Percentiles rank a stretch among this genome's conserved stretches.
Conservation (phyloP, 1,284 basidiomycete species). For the Fomes fomentarius region DNA sequence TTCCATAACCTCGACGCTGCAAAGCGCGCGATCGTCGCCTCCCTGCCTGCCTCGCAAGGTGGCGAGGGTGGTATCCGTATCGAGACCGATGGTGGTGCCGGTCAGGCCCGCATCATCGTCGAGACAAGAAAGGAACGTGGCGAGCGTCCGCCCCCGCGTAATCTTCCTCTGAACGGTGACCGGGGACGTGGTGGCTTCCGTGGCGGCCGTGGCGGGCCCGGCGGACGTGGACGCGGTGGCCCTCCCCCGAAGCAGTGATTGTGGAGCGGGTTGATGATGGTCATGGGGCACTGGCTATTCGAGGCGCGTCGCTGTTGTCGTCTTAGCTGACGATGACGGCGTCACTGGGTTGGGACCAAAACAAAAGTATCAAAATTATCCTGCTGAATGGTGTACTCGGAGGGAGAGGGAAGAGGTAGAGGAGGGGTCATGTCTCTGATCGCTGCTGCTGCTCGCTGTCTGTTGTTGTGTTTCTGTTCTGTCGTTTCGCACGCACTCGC, state of each 20-base stretch:
- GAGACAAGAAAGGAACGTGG: constrained; percentile 91
- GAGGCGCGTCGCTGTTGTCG: neutral
- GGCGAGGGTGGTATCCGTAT: constrained; percentile 90
- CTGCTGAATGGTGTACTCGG: constrained; percentile 16
- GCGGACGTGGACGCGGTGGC: constrained; percentile 35
- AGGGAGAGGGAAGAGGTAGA: neutral
- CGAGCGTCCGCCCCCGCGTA: constrained; percentile 59
- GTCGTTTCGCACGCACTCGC: constrained; percentile 12
- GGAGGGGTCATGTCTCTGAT: constrained; percentile 5
- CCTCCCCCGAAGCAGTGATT: constrained; percentile 32
- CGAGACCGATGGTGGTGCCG: constrained; percentile 54
- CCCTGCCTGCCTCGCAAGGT: constrained; percentile 65
- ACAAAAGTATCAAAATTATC: constrained; percentile 23
- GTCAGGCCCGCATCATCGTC: constrained; percentile 66
- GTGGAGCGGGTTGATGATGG: neutral
- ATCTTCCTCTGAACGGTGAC: constrained; percentile 38
- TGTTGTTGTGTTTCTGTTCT: constrained; percentile 11
- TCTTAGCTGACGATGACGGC: neutral
- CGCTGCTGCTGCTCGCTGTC: constrained; percentile 10
- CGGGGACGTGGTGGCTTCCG: constrained; percentile 33
- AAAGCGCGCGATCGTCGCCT: constrained; percentile 81
- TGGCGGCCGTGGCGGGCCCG: constrained; percentile 37
- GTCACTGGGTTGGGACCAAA: constrained; percentile 4
- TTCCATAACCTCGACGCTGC: constrained; percentile 83
- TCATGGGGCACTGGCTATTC: neutral